phyloP scores from a whole-genome alignment of 1,139 yeast species.

The Hemisphaericaspora lyxosophila region DNA sequence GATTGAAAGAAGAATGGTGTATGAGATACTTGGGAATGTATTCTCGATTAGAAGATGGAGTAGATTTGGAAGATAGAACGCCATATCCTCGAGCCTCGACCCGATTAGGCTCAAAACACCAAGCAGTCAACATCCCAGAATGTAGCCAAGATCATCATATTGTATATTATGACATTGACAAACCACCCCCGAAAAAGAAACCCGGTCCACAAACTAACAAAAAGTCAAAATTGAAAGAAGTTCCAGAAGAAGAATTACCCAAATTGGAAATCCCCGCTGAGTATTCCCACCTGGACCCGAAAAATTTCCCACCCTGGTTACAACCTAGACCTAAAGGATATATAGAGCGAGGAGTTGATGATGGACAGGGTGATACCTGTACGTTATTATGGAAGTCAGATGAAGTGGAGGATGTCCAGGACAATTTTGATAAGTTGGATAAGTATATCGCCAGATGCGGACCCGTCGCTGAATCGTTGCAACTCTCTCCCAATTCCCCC shows the following conservation, averaged over 20 bases:
- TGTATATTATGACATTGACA: slow-evolving; percentile 58
- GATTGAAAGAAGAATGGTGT: slow-evolving; percentile 71
- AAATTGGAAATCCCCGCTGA: slow-evolving; percentile 50
- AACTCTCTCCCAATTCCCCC: slow-evolving; percentile 55
- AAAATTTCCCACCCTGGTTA: slow-evolving; percentile 69
- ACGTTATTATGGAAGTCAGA: slow-evolving; percentile 67
- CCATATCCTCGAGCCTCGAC: slow-evolving; percentile 85
- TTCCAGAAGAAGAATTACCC: slow-evolving; percentile 28
- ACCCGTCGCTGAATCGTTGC: slow-evolving; percentile 54
- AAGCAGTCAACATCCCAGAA: slow-evolving; percentile 64
- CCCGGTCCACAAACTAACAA: slow-evolving; percentile 16
- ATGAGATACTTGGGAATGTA: slow-evolving; percentile 80
- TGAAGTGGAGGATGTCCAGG: slow-evolving; percentile 28
- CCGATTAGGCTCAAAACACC: slow-evolving; percentile 72
- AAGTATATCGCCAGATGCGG: slow-evolving; percentile 54
- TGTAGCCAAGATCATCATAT: slow-evolving; percentile 63
- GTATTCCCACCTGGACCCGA: slow-evolving; percentile 37
- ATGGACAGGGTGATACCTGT: slow-evolving; percentile 52
- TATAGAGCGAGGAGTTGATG: slow-evolving; percentile 81
- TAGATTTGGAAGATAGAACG: slow-evolving; percentile 71
- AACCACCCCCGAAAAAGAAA: slow-evolving; percentile 18
- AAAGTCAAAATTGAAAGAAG: slow-evolving; percentile 21
- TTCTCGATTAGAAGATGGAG: slow-evolving; percentile 72
- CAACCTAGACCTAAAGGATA: slow-evolving; percentile 80
- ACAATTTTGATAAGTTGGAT: slow-evolving; percentile 44